Base-by-base conservation (phyloP, 805 yeast genomes). In the Teunomyces panamensis region DNA sequence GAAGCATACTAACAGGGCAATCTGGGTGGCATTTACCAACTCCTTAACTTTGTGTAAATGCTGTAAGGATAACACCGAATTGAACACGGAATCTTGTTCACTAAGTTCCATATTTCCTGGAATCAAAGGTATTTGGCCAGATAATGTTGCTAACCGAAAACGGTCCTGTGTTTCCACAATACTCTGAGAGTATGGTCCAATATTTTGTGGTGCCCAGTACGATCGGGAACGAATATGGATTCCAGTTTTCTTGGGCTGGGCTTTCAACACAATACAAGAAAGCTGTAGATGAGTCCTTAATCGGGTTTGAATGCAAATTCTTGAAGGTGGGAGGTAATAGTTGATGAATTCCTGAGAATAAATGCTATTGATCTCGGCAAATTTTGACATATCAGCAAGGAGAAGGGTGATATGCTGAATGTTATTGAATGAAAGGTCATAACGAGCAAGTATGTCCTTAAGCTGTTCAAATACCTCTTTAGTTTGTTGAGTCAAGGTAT, bases 141-240 rank as follows among this genome's bases (percentile, higher is more conserved):
- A 88, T 9, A 91, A 63, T 32, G 76, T 73, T 2, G 85, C 83
- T 6, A 82, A 64, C 26, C 75, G 66, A 47, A 81, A 79, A 20
- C 30, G 34, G 2, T 49, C 49, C 10, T 49, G 49, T 14, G 60
- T 60, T 52, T 81, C 83, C 4, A 77, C 64, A 9, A 83, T 80
- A 0, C 91, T 79, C 65, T 94, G 99, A 0, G 99, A 92, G 62
- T 94, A 94, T 0, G 99, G 99, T 0, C 99, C 99, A 41, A 94
- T 94, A 56, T 94, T 94, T 32, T 96, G 92, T 0, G 99, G 99
- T 0, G 97, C 98, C 99, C 99, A 94, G 63, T 87, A 91, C 35
- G 97, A 90, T 49, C 91, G 75, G 1, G 97, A 90, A 57, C 94
- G 92, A 7, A 94, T 89, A 59, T 94, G 98, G 11, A 92, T 69